These are phyloP conservation scores for Farysia itapuensis DNA, from an alignment of 1,284 basidiomycete species.

Conservation along the genomic window DNA sequence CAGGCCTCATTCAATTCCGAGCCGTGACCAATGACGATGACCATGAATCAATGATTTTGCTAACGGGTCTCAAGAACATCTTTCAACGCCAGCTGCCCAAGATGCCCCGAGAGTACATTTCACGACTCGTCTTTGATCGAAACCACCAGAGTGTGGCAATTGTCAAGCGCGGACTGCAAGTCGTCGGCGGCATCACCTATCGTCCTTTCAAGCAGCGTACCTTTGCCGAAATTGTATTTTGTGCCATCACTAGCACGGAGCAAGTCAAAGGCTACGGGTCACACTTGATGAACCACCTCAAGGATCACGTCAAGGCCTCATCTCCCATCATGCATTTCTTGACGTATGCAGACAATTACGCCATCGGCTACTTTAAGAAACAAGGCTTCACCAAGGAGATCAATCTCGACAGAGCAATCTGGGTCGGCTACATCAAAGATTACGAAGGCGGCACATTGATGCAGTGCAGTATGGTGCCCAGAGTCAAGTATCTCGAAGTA, in stretches of 20 bases:
- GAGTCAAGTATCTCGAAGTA: conserved; percentile 86
- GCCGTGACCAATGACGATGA: conserved; percentile 82
- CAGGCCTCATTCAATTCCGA: conserved; percentile 79
- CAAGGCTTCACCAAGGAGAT: conserved; percentile 95
- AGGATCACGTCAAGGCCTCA: conserved; percentile 82
- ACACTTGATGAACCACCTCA: conserved; percentile 98
- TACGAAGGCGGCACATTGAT: conserved; percentile 99
- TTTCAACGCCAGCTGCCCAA: conserved; percentile 98
- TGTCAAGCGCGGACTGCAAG: conserved; percentile 90
- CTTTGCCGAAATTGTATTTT: conserved; percentile 99
- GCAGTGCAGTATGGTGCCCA: conserved; percentile 90
- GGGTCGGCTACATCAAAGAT: conserved; percentile 99
- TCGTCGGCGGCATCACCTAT: conserved; percentile 97
- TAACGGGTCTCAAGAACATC: conserved; percentile 91
- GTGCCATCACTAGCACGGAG: conserved; percentile 92
- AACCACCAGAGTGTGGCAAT: conserved; percentile 92
- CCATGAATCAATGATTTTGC: conserved; percentile 72
- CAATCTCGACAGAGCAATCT: conserved; percentile 80
- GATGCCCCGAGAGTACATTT: conserved; percentile 99
- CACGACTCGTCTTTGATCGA: conserved; percentile 86
- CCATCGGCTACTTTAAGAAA: conserved; percentile 98
- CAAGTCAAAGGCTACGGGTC: conserved; percentile 99
- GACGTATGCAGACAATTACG: conserved; percentile 98
- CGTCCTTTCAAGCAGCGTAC: conserved; percentile 90
- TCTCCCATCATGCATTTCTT: conserved; percentile 87